These are phyloP conservation scores for Ceratocystis harringtonii DNA, from an alignment of 2,329 filamentous ascomycete genomes.

Conservation along the genomic window DNA sequence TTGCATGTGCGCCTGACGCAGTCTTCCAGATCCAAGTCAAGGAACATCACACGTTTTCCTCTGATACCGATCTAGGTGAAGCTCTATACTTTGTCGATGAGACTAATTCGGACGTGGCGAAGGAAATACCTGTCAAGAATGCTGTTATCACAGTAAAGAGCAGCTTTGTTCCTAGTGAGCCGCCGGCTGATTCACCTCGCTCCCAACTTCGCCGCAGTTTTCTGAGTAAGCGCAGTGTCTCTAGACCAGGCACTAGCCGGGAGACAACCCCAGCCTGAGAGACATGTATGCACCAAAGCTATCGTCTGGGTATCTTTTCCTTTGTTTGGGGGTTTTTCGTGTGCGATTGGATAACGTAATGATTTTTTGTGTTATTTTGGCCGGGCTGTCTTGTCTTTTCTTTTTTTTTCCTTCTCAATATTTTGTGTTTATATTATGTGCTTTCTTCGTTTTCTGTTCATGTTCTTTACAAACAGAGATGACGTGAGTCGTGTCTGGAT, in stretches of 20 bases:
- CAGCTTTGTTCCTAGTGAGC: constrained; percentile 40
- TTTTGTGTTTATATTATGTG: background rate
- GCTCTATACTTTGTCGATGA: constrained; percentile 87
- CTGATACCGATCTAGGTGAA: constrained; percentile 73
- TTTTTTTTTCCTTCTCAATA: background rate
- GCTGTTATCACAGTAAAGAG: constrained; percentile 62
- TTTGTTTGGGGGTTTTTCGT: background rate
- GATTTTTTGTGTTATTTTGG: background rate
- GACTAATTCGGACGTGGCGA: constrained; percentile 49
- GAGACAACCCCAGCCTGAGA: constrained; percentile 27
- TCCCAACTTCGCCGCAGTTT: constrained; percentile 37
- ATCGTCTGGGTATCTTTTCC: background rate
- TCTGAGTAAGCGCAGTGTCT: constrained; percentile 33
- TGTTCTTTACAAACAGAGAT: background rate
- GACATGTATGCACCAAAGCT: background rate
- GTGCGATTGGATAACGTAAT: background rate
- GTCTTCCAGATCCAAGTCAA: constrained; percentile 79
- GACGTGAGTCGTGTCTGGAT: background rate
- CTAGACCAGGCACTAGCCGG: constrained; percentile 25
- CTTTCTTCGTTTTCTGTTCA: background rate
- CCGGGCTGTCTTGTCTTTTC: background rate
- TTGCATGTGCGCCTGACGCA: constrained; percentile 62
- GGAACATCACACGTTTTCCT: constrained; percentile 71
- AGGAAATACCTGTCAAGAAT: constrained; percentile 56
- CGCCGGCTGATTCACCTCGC: constrained; percentile 32